A percentile compares a stretch with the other conserved stretches of the same genome.
These are phyloP conservation scores for Xylaria sp. DNA, from an alignment of 2,329 filamentous ascomycete genomes.

Conservation along the genomic window DNA sequence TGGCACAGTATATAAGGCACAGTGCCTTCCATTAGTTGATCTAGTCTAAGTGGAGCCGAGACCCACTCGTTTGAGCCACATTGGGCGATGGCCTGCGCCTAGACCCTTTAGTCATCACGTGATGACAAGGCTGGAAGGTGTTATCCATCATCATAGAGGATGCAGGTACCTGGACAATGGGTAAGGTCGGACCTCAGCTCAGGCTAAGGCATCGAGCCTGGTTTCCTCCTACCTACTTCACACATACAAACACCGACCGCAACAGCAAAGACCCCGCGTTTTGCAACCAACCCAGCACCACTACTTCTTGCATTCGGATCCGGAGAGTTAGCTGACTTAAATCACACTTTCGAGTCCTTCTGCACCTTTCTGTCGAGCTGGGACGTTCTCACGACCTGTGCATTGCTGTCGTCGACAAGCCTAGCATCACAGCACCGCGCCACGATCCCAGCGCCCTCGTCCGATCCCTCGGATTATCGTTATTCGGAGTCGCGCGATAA, in stretches of 20 bases:
- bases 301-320: not conserved
- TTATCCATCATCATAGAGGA: constrained; percentile 6
- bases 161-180: constrained; percentile 7
- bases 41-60: not conserved
- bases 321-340: not conserved
- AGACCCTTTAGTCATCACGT: constrained; percentile 8
- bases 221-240: not conserved
- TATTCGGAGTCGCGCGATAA: not conserved
- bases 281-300: not conserved
- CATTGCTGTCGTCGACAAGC: not conserved
- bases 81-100: not conserved
- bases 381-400: not conserved
- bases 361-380: not conserved
- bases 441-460: not conserved
- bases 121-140: constrained; percentile 14
- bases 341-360: not conserved
- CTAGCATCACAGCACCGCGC: not conserved
- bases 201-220: not conserved
- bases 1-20: no score
- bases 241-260: not conserved
- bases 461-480: constrained; percentile 3
- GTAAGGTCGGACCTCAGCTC: not conserved
- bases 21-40: no score
- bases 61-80: not conserved
- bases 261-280: constrained; percentile 3